These are phyloP conservation scores for Penicillium sp. DNA, from an alignment of 2,329 filamentous ascomycete species.

Conservation along the genomic window DNA sequence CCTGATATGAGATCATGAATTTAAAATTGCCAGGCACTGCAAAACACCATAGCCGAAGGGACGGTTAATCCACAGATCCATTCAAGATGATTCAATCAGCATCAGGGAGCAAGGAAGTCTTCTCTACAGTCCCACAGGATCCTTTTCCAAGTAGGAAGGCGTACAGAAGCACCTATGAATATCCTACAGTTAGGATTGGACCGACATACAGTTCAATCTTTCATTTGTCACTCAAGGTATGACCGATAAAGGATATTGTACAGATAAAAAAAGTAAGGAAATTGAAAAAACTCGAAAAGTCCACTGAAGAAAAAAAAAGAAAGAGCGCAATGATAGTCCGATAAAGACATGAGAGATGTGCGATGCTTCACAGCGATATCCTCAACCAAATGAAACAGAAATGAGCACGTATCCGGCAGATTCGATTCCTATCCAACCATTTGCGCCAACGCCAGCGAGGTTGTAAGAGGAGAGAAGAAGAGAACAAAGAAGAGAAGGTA, in stretches of 20 bases:
- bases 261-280: slow-evolving; percentile 7
- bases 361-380: not conserved
- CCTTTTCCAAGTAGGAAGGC: not conserved
- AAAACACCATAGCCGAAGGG: not conserved
- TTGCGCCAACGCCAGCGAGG: slow-evolving; percentile 20
- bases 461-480: slow-evolving; percentile 1
- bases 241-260: slow-evolving; percentile 25
- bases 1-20: not conserved
- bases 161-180: not conserved
- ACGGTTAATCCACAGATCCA: not conserved
- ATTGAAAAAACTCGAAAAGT: slow-evolving; percentile 1
- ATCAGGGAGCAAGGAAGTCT: no score
- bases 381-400: slow-evolving; percentile 3
- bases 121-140: no score
- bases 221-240: slow-evolving; percentile 14
- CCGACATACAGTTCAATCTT: not conserved
- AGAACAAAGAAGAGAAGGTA: not conserved
- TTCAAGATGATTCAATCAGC: no score
- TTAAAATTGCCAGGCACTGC: not conserved
- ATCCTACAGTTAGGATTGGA: not conserved
- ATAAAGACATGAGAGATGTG: slow-evolving; percentile 2
- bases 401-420: slow-evolving; percentile 1
- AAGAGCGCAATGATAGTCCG: not conserved
- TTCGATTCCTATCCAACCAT: slow-evolving; percentile 19
- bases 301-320: slow-evolving; percentile 4